Percentiles rank a stretch among this genome's conserved stretches.
phyloP scores from a whole-genome alignment of 768 basidiomycete species.

The Kwoniella mangroviensis region DNA sequence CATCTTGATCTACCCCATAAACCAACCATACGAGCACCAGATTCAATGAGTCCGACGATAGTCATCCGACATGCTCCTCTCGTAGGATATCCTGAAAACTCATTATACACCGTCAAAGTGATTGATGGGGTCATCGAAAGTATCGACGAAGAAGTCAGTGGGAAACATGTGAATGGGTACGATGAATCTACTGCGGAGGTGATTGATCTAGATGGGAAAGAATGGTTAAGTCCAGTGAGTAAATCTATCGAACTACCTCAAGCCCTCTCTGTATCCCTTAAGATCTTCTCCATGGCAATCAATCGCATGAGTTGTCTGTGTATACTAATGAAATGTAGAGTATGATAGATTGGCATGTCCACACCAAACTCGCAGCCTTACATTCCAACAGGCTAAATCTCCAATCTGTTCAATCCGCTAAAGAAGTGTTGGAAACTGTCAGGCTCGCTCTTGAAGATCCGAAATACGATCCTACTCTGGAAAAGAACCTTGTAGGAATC shows the following conservation, averaged over 20 bases:
- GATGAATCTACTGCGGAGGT: not conserved
- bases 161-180: conserved; percentile 3
- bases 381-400: conserved; percentile 19
- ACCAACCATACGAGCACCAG: not conserved
- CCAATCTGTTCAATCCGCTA: conserved; percentile 7
- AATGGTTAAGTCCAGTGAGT: conserved; percentile 16
- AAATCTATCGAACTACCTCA: not conserved
- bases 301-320: too few relatives aligned
- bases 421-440: conserved; percentile 13
- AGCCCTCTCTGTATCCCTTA: too few relatives aligned
- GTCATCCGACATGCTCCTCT: conserved; percentile 9
- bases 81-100: conserved; percentile 1
- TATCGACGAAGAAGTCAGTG: conserved; percentile 6
- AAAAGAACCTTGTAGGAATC: conserved; percentile 17
- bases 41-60: not conserved
- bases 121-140: not conserved
- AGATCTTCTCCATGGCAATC: too few relatives aligned
- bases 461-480: conserved; percentile 9
- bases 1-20: not conserved
- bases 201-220: conserved; percentile 3
- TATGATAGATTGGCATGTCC: conserved; percentile 23
- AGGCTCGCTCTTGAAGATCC: conserved; percentile 9
- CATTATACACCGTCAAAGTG: not conserved
- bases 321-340: conserved; percentile 7
- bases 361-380: conserved; percentile 10